phyloP scores from a whole-genome alignment of 169 alveolate genomes.

The Cryptosporidium bovis region DNA sequence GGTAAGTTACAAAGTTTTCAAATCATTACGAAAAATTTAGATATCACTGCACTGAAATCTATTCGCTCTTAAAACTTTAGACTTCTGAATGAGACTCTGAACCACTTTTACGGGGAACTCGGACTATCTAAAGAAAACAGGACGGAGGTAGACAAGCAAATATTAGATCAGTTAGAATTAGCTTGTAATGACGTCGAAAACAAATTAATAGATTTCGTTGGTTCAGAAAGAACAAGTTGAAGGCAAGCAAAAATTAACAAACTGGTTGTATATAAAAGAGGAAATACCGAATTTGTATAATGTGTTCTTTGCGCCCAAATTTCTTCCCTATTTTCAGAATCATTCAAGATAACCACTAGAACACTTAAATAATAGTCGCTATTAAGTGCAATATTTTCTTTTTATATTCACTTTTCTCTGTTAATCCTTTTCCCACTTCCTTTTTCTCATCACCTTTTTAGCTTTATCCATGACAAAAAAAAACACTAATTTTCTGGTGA shows the following conservation, averaged over 20 bases:
- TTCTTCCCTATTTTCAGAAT: no score
- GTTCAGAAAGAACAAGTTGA: constrained; percentile 1
- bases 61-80: not conserved
- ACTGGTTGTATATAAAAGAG: not conserved
- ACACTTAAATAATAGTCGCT: no score
- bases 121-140: constrained; percentile 8
- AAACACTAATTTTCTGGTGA: no score
- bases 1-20: constrained; percentile 20
- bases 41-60: not conserved
- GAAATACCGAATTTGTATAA: not conserved
- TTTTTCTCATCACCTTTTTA: not conserved
- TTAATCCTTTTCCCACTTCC: not conserved
- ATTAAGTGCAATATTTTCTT: no score
- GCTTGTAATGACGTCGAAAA: constrained; percentile 63
- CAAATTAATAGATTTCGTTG: constrained; percentile 25
- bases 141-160: constrained; percentile 34
- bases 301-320: not conserved
- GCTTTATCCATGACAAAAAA: no score
- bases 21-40: not conserved
- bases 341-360: no score
- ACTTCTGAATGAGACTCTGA: constrained; percentile 23
- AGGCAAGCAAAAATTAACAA: not conserved
- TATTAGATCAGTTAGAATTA: constrained; percentile 41
- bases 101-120: constrained; percentile 37
- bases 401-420: no score